phyloP scores from a whole-genome alignment of 192 early-diverging fungal genomes.

The Umbelopsis isabellina region DNA sequence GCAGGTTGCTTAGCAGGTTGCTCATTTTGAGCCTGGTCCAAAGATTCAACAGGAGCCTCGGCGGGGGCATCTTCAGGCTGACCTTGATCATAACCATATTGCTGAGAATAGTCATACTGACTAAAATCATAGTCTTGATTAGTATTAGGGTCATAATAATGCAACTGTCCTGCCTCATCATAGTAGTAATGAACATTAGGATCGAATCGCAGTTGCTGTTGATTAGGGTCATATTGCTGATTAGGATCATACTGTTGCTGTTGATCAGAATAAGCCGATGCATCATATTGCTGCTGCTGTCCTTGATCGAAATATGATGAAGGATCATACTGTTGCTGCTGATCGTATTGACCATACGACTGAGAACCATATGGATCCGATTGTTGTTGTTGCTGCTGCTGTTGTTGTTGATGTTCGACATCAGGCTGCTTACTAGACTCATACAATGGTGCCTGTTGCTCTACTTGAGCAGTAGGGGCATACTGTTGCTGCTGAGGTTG shows the following conservation, averaged over 20 bases:
- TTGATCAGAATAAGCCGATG: background rate
- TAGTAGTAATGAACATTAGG: conserved; percentile 42
- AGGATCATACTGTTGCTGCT: conserved; percentile 21
- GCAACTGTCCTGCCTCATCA: conserved; percentile 36
- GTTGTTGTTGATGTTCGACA: background rate
- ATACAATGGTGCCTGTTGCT: conserved; percentile 2
- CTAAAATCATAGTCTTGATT: conserved; percentile 35
- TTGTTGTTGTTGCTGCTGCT: conserved; percentile 10
- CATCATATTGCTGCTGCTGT: too few species aligned
- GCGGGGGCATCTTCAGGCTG: background rate
- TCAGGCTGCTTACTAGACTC: background rate
- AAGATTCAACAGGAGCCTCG: background rate
- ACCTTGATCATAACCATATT: conserved; percentile 7
- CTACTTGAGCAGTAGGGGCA: background rate
- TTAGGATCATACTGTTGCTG: too few species aligned
- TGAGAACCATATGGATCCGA: background rate
- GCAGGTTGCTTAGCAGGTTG: background rate
- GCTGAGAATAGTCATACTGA: conserved; percentile 22
- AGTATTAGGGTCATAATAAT: conserved; percentile 43
- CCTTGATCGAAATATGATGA: too few species aligned
- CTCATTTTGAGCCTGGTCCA: background rate
- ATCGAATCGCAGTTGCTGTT: conserved; percentile 36
- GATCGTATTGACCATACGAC: background rate
- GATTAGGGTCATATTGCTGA: conserved; percentile 10
- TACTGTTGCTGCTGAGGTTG: background rate